phyloP scores from a whole-genome alignment of 257 asterid species.

The Forsythia viridissima region DNA sequence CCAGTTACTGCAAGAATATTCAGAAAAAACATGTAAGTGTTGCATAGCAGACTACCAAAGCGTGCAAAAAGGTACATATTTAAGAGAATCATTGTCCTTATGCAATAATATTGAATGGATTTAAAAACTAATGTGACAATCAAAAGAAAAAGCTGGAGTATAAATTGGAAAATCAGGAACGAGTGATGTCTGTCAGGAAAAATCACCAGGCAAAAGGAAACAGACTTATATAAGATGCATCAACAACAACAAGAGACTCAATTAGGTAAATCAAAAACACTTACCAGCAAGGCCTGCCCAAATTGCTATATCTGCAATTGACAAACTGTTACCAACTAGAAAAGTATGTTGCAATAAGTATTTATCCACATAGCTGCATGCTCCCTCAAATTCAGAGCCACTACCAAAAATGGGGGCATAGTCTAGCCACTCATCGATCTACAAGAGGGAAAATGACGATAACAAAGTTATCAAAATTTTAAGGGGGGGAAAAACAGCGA shows the following conservation, averaged over 20 bases:
- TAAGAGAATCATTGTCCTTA: not conserved
- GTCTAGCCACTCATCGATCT: conserved; percentile 90
- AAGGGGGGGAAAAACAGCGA: not conserved
- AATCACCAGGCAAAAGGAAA: not conserved
- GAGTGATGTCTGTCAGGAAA: not conserved
- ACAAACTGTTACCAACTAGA: conserved; percentile 62
- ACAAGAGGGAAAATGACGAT: conserved; percentile 19
- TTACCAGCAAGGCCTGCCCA: conserved; percentile 95
- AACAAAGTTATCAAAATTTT: not conserved
- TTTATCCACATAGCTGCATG: conserved; percentile 66
- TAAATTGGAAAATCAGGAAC: not conserved
- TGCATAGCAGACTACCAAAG: not conserved
- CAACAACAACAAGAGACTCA: not conserved
- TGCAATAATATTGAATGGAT: not conserved
- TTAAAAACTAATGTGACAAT: not conserved
- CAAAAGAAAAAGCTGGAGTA: not conserved
- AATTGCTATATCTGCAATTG: conserved; percentile 83
- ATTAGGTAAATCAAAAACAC: conserved; percentile 3
- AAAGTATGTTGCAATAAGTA: conserved; percentile 63
- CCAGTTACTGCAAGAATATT: conserved; percentile 62
- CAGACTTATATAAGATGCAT: not conserved
- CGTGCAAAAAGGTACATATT: not conserved
- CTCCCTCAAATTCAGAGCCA: conserved; percentile 94
- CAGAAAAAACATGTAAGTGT: not conserved
- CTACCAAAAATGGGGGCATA: conserved; percentile 67